Evolutionary conservation across 495 filamentous ascomycete genomes (phyloP).

Genomic region (Aspergillus baeticus): DNA sequence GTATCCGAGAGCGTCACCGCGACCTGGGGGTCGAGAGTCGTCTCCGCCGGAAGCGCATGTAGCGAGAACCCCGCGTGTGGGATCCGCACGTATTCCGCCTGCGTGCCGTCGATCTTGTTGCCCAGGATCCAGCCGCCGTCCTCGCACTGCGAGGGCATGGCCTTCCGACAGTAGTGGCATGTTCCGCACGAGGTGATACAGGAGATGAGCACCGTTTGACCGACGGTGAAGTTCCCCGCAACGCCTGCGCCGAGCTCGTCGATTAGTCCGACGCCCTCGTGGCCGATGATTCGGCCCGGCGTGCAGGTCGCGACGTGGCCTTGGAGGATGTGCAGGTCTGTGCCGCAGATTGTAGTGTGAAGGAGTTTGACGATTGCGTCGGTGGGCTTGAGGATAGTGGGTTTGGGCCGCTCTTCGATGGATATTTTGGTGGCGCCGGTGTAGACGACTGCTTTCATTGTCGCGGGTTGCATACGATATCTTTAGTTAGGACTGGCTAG

Average conservation of each 20-base stretch:
- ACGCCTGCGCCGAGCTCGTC: conserved; percentile 64
- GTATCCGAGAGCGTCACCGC: conserved; percentile 37
- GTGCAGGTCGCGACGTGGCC: conserved; percentile 57
- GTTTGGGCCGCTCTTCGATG: conserved; percentile 57
- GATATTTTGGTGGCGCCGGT: conserved; percentile 19
- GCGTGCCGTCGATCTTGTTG: conserved; percentile 46
- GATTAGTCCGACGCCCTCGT: conserved; percentile 77
- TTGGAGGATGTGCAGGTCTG: conserved; percentile 74
- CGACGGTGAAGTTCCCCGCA: conserved; percentile 37
- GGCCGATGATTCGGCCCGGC: conserved; percentile 77
- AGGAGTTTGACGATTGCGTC: conserved; percentile 75
- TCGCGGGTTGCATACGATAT: too few species aligned
- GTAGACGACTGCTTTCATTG: conserved; percentile 44
- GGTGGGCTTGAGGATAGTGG: conserved; percentile 61
- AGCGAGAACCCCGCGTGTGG: conserved; percentile 43
- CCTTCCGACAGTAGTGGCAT: conserved; percentile 34
- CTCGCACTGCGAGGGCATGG: conserved; percentile 37
- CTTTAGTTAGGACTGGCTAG: too few species aligned
- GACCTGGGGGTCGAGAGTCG: conserved; percentile 34
- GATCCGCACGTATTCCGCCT: conserved; percentile 51
- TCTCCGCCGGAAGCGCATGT: conserved; percentile 34
- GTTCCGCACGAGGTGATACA: conserved; percentile 39
- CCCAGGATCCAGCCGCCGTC: conserved; percentile 39
- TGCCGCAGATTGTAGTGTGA: conserved; percentile 76
- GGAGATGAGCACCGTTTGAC: conserved; percentile 40